phyloP scores from a whole-genome alignment of 73 alveolate species.

The Stentor coeruleus region DNA sequence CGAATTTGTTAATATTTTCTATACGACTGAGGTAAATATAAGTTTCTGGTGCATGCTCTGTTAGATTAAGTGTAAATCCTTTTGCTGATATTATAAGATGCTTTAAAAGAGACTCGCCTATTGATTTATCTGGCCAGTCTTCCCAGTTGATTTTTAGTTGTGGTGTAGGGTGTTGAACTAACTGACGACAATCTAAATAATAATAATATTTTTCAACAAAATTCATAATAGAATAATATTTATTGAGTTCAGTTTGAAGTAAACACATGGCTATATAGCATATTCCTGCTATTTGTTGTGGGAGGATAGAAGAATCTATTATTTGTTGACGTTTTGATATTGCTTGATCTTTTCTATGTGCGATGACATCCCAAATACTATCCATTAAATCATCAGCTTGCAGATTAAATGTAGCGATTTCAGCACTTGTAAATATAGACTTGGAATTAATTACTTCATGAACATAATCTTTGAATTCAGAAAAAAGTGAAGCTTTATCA shows the following conservation, averaged over 20 bases:
- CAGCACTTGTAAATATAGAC: neutral
- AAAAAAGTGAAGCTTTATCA: neutral
- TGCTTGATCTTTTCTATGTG: neutral
- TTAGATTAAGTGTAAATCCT: neutral
- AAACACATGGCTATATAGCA: neutral
- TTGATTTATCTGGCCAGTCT: too few species aligned
- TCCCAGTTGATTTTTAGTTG: neutral
- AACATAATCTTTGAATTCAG: neutral
- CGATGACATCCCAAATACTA: neutral
- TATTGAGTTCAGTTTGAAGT: slow-evolving; percentile 11
- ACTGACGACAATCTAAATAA: neutral
- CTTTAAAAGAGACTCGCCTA: neutral
- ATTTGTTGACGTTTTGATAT: neutral
- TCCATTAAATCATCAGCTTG: neutral
- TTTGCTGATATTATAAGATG: neutral
- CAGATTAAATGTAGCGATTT: neutral
- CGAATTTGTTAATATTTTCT: neutral
- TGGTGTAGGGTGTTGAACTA: neutral
- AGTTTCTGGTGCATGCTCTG: neutral
- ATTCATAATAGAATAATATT: neutral
- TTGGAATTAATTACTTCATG: neutral
- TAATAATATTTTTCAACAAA: neutral
- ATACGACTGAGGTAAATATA: neutral
- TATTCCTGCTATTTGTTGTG: neutral
- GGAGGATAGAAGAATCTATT: neutral